These are phyloP conservation scores for Alternaria solani DNA, from an alignment of 2,329 filamentous ascomycete genomes.

Conservation along the genomic window DNA sequence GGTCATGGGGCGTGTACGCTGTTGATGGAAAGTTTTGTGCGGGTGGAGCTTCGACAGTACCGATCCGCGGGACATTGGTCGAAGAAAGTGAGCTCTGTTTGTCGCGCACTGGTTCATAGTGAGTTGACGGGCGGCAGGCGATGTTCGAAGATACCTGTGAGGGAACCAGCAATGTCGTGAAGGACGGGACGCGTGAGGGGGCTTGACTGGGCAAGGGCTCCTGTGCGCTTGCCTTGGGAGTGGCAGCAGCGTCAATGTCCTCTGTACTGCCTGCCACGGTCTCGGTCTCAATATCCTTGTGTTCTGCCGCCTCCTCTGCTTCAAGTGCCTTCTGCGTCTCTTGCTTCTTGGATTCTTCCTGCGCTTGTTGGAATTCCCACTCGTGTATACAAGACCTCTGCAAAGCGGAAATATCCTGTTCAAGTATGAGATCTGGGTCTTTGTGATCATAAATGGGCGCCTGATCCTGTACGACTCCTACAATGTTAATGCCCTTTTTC, in stretches of 20 bases:
- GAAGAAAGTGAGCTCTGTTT: not conserved
- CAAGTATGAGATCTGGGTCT: conserved; percentile 5
- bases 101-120: not conserved
- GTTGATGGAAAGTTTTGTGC: not conserved
- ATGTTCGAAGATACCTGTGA: conserved; percentile 2
- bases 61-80: not conserved
- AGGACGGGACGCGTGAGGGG: not conserved
- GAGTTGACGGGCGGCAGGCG: not conserved
- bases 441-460: conserved; percentile 22
- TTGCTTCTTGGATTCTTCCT: conserved; percentile 6
- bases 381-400: conserved; percentile 11
- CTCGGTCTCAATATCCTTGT: not conserved
- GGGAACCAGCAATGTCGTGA: not conserved
- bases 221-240: not conserved
- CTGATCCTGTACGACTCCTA: conserved; percentile 7
- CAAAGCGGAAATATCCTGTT: conserved; percentile 25
- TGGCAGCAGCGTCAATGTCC: not conserved
- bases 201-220: not conserved
- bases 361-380: conserved; percentile 12
- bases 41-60: conserved; percentile 3
- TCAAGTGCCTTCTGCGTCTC: conserved; percentile 2
- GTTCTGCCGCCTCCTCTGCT: not conserved
- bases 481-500: conserved; percentile 27
- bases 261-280: not conserved
- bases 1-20: conserved; percentile 31